Evolutionary conservation across 768 basidiomycete genomes (phyloP), one percentile per base, ranked within the genome.

Genomic region (Russula dissimulans): DNA sequence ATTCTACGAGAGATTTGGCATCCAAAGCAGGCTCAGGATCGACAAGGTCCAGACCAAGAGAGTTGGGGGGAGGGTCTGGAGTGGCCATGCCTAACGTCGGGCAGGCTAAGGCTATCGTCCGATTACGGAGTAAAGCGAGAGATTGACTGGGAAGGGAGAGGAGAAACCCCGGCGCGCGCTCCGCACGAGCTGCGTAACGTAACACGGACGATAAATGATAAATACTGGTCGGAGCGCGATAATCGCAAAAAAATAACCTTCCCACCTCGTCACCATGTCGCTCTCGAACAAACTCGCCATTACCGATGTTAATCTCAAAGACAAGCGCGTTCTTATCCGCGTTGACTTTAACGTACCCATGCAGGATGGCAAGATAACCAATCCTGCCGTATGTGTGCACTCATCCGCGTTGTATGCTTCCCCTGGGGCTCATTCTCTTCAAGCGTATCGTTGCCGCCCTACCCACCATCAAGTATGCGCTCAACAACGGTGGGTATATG

Each of bases 271-370:
- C 59, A 39, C 15, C 49, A 86, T 97, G 95, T 97, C 94, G 60
- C 87, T 98, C 73, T 86, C 95, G 29, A 93, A 87, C 77, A 98
- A 97, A 74, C 83, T 98, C 66, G 81, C 89, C 63, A 91, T 98
- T 75, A 89, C 85, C 63, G 95, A 98, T 75, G 78, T 95, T 70
- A 82, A 87, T 67, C 85, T 97, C 80, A 83, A 83, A 66, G 87
- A 78, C 69, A 92, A 89, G 74, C 89, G 90, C 65, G 90, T 94
- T 67, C 87, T 95, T 70, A 90, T 95, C 70, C 89, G 92, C 67
- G 94, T 95, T 66, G 93, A 95, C 78, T 95, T 95, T 79, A 95
- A 95, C 71, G 93, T 95, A 61, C 93, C 93, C 63, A 86, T 91
- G 76, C 82, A 87, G 68, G 87, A 91, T 70, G 88, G 87, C 51